Evolutionary conservation across 2,329 filamentous ascomycete genomes (phyloP).

Genomic region (Monilinia polystroma): DNA sequence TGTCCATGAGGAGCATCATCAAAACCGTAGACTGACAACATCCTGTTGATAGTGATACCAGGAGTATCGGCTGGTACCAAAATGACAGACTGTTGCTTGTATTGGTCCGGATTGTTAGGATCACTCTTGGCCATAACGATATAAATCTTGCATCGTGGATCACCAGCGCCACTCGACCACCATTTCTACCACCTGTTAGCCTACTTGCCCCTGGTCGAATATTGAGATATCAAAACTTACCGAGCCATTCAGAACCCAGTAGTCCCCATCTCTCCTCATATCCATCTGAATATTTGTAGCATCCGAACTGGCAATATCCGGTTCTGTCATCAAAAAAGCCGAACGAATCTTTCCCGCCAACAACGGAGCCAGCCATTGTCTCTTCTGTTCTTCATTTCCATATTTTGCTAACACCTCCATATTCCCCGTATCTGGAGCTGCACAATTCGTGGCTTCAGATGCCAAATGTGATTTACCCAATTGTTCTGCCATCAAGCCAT

Average conservation of each 20-base stretch:
- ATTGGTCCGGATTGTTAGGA: conserved; percentile 69
- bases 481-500: conserved; percentile 96
- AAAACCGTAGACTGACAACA: conserved; percentile 92
- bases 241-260: conserved; percentile 87
- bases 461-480: conserved; percentile 82
- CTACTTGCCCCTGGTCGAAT: neutral
- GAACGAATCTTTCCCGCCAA: conserved; percentile 83
- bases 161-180: conserved; percentile 96
- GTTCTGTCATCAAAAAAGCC: conserved; percentile 93
- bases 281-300: conserved; percentile 88
- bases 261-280: conserved; percentile 78
- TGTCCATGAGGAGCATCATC: conserved; percentile 99
- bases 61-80: conserved; percentile 78
- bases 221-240: conserved; percentile 47
- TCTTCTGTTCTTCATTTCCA: conserved; percentile 81
- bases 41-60: conserved; percentile 89
- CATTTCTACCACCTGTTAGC: conserved; percentile 68
- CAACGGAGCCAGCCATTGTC: conserved; percentile 76
- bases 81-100: conserved; percentile 91
- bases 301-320: conserved; percentile 82
- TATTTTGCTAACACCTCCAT: conserved; percentile 96
- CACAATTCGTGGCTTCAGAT: conserved; percentile 85
- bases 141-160: conserved; percentile 88
- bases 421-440: conserved; percentile 89
- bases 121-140: conserved; percentile 96